phyloP scores from a whole-genome alignment of 1,284 basidiomycete genomes.

The Lentinula novae-zelandiae region DNA sequence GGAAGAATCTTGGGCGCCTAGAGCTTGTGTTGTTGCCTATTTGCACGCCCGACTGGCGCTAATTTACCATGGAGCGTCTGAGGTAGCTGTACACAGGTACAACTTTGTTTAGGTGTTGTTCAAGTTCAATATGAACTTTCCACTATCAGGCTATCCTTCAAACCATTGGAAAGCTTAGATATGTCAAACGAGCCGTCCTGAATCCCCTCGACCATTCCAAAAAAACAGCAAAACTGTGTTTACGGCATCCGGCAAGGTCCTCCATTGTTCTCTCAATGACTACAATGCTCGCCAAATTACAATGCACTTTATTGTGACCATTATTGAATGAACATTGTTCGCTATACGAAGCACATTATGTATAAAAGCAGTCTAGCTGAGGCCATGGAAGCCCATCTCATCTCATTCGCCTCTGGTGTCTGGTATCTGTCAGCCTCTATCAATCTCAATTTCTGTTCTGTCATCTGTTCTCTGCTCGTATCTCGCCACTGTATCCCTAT shows the following conservation, averaged over 20 bases:
- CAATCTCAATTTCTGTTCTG: not conserved
- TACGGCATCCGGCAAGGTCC: not conserved
- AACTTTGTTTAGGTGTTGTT: too few species aligned
- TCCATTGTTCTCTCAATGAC: constrained; percentile 2
- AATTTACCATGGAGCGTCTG: too few species aligned
- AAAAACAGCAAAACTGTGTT: not conserved
- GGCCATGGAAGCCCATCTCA: not conserved
- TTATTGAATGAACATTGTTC: not conserved
- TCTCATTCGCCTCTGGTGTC: constrained; percentile 4
- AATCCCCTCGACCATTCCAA: not conserved
- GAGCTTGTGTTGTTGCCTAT: too few species aligned
- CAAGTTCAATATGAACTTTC: too few species aligned
- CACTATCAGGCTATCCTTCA: too few species aligned
- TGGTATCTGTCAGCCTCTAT: not conserved
- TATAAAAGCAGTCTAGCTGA: not conserved
- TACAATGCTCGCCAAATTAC: not conserved
- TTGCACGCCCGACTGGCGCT: too few species aligned
- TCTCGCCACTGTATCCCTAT: constrained; percentile 6
- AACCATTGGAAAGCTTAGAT: too few species aligned
- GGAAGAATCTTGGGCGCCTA: too few species aligned
- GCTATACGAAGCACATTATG: not conserved
- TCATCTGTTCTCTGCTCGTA: not conserved
- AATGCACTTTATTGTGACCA: constrained; percentile 2
- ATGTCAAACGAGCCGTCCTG: not conserved
- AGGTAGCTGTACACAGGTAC: too few species aligned